Base-by-base conservation (phyloP, 208 protist genomes). In the Polymyxa betae region DNA sequence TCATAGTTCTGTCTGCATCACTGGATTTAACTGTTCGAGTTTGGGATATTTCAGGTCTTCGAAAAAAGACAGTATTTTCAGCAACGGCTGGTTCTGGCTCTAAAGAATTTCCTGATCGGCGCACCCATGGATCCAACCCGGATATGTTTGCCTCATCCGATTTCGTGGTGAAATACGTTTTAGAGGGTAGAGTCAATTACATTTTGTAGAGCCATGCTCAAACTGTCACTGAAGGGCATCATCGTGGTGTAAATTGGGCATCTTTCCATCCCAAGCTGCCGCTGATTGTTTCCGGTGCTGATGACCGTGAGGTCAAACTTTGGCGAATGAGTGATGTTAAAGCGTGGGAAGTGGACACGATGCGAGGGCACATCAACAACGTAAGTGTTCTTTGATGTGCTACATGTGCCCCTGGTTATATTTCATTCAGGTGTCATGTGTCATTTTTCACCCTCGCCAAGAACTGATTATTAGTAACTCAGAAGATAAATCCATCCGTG, bases 241-340 rank as follows among this genome's bases (percentile, higher is more conserved):
- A 98, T 88, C 96, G 97, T 90, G 98, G 98, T 54, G 98, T 99
- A 38, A 99, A 99, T 94, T 99, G 98, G 97, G 98, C 97, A 10
- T 93, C 94, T 38, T 99, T 99, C 94, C 98, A 99, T 94, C 97
- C 97, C 0, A 97, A 95, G 29, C 92, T 97, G 43, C 96, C 96
- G 46, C 95, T 98, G 41, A 97, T 99, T 38, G 95, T 99, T 10
- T 99, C 98, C 0, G 97, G 95, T 38, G 95, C 97, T 40, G 98
- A 99, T 93, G 99, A 99, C 92, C 94, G 97, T 87, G 96, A 96
- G 66, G 95, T 99, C 49, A 97, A 97, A 90, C 90, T 99, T 0
- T 99, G 98, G 98, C 93, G 95, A 29, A 96, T 98, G 92, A 97
- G 95, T 66, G 97, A 97, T 20, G 93, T 91, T 20, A 93, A 94